Conservation (phyloP, 2,329 filamentous ascomycete species). For the Tolypocladium album region DNA sequence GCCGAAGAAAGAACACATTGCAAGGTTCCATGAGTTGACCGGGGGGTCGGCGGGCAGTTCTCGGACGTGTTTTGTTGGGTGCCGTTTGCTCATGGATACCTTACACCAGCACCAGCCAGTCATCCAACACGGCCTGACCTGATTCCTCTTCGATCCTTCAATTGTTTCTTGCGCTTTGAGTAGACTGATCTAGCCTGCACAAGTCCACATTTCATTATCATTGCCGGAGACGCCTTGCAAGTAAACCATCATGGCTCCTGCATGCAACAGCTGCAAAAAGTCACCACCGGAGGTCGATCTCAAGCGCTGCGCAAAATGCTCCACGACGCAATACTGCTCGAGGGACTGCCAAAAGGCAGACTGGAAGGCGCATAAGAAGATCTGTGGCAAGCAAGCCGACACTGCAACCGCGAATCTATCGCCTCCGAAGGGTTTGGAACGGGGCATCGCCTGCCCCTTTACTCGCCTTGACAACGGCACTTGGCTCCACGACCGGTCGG, state of each 20-base stretch:
- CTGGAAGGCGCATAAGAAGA: constrained; percentile 38
- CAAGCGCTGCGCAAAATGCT: constrained; percentile 36
- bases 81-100: too few relatives aligned
- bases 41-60: not conserved
- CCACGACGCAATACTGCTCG: constrained; percentile 36
- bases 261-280: constrained; percentile 19
- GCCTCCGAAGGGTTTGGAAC: constrained; percentile 18
- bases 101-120: too few relatives aligned
- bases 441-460: constrained; percentile 23
- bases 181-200: too few relatives aligned
- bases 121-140: too few relatives aligned
- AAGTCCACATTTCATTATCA: too few relatives aligned
- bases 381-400: constrained; percentile 21
- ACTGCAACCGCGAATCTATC: not conserved
- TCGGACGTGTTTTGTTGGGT: not conserved
- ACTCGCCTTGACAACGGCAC: constrained; percentile 25
- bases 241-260: not conserved
- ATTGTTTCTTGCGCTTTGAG: not conserved
- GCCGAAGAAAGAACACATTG: too few relatives aligned
- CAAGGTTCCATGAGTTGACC: too few relatives aligned
- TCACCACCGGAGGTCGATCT: constrained; percentile 14
- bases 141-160: not conserved
- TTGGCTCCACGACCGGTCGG: constrained; percentile 31
- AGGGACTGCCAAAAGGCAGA: constrained; percentile 38
- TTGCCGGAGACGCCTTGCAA: not conserved